Percentiles rank a stretch among this genome's conserved stretches.
These are phyloP conservation scores for Ramaria sp. DNA, from an alignment of 768 basidiomycete genomes.

Conservation along the genomic window DNA sequence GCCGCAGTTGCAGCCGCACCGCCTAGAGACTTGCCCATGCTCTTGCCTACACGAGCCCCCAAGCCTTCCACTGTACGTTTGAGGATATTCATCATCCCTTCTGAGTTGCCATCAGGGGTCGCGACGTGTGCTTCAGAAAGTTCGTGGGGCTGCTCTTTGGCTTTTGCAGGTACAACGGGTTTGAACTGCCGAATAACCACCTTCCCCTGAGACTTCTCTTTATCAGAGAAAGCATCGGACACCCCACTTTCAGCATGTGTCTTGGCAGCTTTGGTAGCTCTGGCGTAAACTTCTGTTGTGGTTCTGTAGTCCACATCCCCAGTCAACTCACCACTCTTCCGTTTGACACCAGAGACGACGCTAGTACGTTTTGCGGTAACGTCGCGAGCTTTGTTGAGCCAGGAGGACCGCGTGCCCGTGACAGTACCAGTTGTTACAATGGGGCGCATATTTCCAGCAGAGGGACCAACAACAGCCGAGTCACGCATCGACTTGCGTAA, in stretches of 20 bases:
- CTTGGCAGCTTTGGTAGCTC: background rate
- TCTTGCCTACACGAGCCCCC: conserved; percentile 47
- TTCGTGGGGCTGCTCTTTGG: conserved; percentile 13
- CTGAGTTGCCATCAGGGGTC: conserved; percentile 20
- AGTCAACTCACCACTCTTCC: conserved; percentile 46
- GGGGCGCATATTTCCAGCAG: background rate
- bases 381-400: conserved; percentile 70
- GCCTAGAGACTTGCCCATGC: conserved; percentile 53
- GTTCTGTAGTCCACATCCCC: conserved; percentile 1
- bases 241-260: background rate
- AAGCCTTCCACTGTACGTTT: conserved; percentile 65
- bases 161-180: background rate
- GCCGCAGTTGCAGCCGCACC: conserved; percentile 42
- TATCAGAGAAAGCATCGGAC: conserved; percentile 17
- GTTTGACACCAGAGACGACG: conserved; percentile 32
- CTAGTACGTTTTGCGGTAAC: conserved; percentile 28
- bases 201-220: conserved; percentile 38
- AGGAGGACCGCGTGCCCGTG: conserved; percentile 60
- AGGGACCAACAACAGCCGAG: conserved; percentile 11
- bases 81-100: conserved; percentile 51
- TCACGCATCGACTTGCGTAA: conserved; percentile 56
- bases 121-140: conserved; percentile 12
- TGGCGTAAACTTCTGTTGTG: background rate
- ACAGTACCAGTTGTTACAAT: background rate
- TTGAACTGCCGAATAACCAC: conserved; percentile 29